phyloP scores from a whole-genome alignment of 2,329 filamentous ascomycete genomes.

The Pestalotiopsis sp. region DNA sequence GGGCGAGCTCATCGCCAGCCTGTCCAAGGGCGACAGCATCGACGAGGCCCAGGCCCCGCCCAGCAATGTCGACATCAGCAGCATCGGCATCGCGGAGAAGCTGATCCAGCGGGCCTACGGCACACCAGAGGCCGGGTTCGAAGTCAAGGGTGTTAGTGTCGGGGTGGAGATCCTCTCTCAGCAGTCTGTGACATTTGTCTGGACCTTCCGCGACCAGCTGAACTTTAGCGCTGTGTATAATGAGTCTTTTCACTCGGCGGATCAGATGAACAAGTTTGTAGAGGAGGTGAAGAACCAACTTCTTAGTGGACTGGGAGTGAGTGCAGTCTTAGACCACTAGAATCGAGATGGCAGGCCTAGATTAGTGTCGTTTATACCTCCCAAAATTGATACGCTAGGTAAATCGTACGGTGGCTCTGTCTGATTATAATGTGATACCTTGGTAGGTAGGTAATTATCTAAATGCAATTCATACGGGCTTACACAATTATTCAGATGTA shows the following conservation, averaged over 20 bases:
- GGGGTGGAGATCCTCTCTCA: neutral
- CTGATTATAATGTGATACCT: too few relatives aligned
- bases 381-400: too few relatives aligned
- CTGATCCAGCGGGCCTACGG: conserved; percentile 27
- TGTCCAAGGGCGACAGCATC: conserved; percentile 17
- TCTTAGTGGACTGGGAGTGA: too few relatives aligned
- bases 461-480: too few relatives aligned
- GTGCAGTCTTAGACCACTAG: too few relatives aligned
- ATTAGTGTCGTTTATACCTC: too few relatives aligned
- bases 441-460: too few relatives aligned
- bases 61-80: conserved; percentile 32
- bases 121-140: conserved; percentile 14
- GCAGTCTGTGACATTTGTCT: neutral
- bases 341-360: too few relatives aligned
- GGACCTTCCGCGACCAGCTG: neutral
- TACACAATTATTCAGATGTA: too few relatives aligned
- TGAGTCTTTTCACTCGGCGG: neutral
- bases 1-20: conserved; percentile 20
- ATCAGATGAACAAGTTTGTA: neutral
- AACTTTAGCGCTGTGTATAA: neutral
- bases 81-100: conserved; percentile 25
- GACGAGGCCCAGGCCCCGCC: conserved; percentile 17
- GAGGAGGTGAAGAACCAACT: conserved; percentile 12
- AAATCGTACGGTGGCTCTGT: too few relatives aligned
- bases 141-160: neutral